phyloP scores from a whole-genome alignment of 306 rosid species.

The Quercus wislizeni region DNA sequence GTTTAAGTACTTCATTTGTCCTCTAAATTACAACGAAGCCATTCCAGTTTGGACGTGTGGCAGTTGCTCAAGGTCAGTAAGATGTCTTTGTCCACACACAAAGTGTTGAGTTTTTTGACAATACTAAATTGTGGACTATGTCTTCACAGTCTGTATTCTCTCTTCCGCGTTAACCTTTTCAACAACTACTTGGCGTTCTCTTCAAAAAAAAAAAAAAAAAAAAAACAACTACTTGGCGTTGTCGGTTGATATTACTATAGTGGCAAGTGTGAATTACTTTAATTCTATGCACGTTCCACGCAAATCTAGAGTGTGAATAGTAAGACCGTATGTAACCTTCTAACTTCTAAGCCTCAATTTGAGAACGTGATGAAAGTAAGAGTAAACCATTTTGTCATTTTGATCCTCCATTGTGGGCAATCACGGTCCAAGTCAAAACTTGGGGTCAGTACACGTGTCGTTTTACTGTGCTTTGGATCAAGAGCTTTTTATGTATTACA shows the following conservation, averaged over 20 bases:
- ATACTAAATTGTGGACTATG: neutral
- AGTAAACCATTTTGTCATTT: neutral
- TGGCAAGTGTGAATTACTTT: slow-evolving; percentile 6
- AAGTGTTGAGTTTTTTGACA: neutral
- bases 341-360: neutral
- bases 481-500: neutral
- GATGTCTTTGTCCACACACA: neutral
- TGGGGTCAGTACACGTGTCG: slow-evolving; percentile 5
- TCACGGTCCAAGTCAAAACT: neutral
- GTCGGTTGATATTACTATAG: slow-evolving; percentile 26
- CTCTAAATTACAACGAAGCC: neutral
- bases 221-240: neutral
- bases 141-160: slow-evolving; percentile 19
- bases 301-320: neutral
- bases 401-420: neutral
- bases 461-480: neutral
- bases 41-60: slow-evolving; percentile 21
- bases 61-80: slow-evolving; percentile 14
- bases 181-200: slow-evolving; percentile 21
- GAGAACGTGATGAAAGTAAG: slow-evolving; percentile 15
- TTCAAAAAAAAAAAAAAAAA: no score
- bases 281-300: neutral
- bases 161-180: slow-evolving; percentile 31
- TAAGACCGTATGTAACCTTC: neutral
- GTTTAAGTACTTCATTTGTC: neutral